Evolutionary conservation across 768 basidiomycete genomes (phyloP).

Genomic region (Xerocomellus amylosporus): DNA sequence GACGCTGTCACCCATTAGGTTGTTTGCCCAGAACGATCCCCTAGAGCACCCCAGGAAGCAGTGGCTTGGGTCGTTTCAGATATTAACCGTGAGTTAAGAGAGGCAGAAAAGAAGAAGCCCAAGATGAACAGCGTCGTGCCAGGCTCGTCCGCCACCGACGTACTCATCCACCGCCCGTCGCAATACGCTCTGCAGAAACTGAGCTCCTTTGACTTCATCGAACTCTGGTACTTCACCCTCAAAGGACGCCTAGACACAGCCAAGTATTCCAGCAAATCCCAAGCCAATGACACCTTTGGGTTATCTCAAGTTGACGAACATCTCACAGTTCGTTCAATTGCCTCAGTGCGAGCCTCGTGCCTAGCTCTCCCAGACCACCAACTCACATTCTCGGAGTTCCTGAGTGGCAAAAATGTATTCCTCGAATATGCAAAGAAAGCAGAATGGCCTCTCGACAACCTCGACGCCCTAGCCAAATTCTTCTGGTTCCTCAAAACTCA

Average conservation of each 20-base stretch:
- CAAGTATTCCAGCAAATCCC: neutral
- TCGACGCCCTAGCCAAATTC: neutral
- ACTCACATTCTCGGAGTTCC: neutral
- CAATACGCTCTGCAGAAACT: neutral
- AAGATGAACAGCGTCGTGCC: neutral
- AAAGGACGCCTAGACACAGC: neutral
- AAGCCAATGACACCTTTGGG: neutral
- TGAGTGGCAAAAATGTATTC: neutral
- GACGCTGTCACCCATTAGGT: no score
- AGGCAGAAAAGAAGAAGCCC: neutral
- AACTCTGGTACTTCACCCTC: neutral
- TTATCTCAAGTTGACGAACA: neutral
- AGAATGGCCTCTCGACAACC: neutral
- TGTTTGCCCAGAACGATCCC: no score
- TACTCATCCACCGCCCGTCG: neutral
- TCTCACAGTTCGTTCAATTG: neutral
- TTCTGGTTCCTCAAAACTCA: neutral
- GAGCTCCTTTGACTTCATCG: neutral
- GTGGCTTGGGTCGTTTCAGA: no score
- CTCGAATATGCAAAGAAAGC: neutral
- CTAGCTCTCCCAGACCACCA: neutral
- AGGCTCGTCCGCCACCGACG: fast-evolving
- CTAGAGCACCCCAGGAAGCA: no score
- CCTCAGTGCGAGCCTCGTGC: neutral
- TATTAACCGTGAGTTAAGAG: no score